Base-by-base conservation (phyloP, 176 grass and related monocot genomes). In the Lolium multiflorum region DNA sequence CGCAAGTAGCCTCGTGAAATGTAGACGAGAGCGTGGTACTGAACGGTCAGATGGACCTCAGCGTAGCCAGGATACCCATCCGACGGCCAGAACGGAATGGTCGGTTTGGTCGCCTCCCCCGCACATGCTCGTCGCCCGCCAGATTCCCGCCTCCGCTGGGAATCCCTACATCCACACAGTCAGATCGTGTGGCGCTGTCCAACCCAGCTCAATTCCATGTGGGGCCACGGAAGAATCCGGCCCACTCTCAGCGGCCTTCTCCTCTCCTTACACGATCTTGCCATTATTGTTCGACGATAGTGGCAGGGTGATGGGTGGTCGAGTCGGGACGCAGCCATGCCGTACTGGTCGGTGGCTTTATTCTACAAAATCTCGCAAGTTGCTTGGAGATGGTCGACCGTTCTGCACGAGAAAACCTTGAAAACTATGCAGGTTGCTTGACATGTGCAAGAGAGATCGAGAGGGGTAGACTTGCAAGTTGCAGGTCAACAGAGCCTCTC, bases 261-360 rank as follows among this genome's bases (percentile, higher is more conserved):
- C n/a, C n/a, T n/a, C n/a, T 5, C 41, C 7, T 43, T 43, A 43
- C 4, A 1, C 8, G 15, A 7, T n/a, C 39, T 8, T 1, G 66
- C 79, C 62, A 49, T 50, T 80, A 20, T 57, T 66, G 67, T 35
- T 20, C 1, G 52, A 76, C 1, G 52, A 76, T 15, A 24, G 41
- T 37, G 5, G 82, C 67, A n/a, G 62, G 1, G 70, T 61, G 39
- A 52, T 70, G 51, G 61, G 43, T 26, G 83, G 78, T 24, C 70
- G 46, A 67, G 16, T 43, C 22, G 52, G 66, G 54, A n/a, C 64
- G 52, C 60, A 16, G 24, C 72, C 87, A 43, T 13, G 81, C 79
- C 84, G 89, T 90, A 83, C 84, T 90, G 89, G 89, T 87, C 89
- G 89, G 84, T 73, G 84, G 5, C 0, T 28, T 87, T 73, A 68